phyloP scores from a whole-genome alignment of 768 basidiomycete species.

The Panaeolus cyanescens region DNA sequence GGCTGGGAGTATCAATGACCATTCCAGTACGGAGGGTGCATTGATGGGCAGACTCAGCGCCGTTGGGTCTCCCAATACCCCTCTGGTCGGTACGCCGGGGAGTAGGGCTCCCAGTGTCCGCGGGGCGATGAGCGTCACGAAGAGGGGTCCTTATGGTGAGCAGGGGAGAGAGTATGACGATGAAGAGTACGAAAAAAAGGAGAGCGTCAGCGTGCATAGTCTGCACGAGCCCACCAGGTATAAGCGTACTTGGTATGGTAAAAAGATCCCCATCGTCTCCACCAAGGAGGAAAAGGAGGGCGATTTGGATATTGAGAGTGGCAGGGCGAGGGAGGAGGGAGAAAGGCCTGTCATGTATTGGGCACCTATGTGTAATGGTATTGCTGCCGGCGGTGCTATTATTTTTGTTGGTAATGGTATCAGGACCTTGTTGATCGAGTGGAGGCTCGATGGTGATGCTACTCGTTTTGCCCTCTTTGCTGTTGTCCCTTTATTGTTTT shows the following conservation, averaged over 20 bases:
- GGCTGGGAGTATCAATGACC: not conserved
- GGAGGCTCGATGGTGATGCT: constrained; percentile 58
- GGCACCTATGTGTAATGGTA: constrained; percentile 71
- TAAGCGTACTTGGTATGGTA: constrained; percentile 64
- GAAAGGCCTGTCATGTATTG: constrained; percentile 43
- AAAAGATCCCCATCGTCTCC: constrained; percentile 34
- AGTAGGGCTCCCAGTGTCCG: not conserved
- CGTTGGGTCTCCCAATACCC: not conserved
- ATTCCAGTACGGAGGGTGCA: constrained; percentile 4
- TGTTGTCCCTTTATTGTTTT: constrained; percentile 68
- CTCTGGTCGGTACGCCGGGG: not conserved
- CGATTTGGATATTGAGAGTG: constrained; percentile 27
- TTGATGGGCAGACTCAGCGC: not conserved
- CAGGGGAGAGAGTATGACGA: constrained; percentile 24
- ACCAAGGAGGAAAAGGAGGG: constrained; percentile 14
- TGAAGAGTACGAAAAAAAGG: constrained; percentile 5
- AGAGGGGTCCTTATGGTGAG: constrained; percentile 27
- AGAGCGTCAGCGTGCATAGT: not conserved
- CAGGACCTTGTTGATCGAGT: constrained; percentile 67
- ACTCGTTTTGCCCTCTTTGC: constrained; percentile 64
- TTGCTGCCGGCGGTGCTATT: constrained; percentile 57
- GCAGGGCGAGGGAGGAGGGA: constrained; percentile 10
- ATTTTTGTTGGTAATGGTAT: constrained; percentile 69
- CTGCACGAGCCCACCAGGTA: constrained; percentile 14
- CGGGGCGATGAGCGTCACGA: not conserved